Evolutionary conservation across 306 rosid species (phyloP), one percentile per base, ranked within the genome.

Genomic region (Dalbergia cochinchinensis): DNA sequence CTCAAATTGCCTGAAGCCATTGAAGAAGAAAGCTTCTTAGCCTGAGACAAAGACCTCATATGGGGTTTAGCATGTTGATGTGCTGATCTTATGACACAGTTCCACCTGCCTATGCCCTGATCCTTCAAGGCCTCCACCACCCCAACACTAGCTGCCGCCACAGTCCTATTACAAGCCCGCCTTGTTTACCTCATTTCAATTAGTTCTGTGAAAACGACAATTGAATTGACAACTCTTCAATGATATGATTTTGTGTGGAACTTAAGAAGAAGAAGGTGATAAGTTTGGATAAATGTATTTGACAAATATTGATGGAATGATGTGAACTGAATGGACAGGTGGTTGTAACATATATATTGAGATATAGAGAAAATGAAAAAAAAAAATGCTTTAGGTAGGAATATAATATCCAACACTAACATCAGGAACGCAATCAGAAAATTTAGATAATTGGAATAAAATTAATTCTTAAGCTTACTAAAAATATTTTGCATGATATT

Each of bases 81-180:
- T 26, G 84, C 70, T 68, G 83, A 80, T 58, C 84, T 86, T 60
- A 86, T 44, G 0, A 75, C 67, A 69, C 57, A 51, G 62, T 85
- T 89, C 92, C 87, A 83, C 77, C 90, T 81, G 63, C 92, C 86
- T 9, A 89, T 15, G 11, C 92, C 96, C 71, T 89, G 92, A 51
- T 91, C 90, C 74, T 87, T 86, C 87, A 84, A 70, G 8, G 81
- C 83, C 53, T 77, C 88, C 70, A 85, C 85, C 26, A 77, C 80
- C 34, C 83, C 88, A 50, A 85, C 80, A 66, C 83, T 80, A 1
- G 83, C 48, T 20, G 83, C 88, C 34, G 31, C 31, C 31, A 78
- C 85, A 3, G 31, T 54, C 86, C 84, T 79, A 2, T 16, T 51
- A 84, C 88, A 73, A 26, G 76, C 86, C n/a, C 75, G 65, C 55